phyloP scores from a whole-genome alignment of 176 grass and related monocot species.

The Eragrostis curvula region DNA sequence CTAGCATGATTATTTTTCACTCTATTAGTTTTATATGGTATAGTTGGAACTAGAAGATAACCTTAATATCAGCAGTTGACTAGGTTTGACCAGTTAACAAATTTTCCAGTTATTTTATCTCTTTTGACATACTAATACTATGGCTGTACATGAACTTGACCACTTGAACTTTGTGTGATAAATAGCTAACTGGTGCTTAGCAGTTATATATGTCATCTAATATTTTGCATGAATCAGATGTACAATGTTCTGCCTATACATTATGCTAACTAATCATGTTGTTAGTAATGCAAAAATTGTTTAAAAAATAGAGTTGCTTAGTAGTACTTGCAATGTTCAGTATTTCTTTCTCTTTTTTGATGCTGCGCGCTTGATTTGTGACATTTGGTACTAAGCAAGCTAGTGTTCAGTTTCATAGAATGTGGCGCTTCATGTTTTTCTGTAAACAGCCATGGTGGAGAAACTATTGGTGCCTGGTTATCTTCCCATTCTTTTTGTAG shows the following conservation, averaged over 20 bases:
- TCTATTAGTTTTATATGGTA: neutral
- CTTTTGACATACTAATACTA: neutral
- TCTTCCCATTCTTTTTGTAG: neutral
- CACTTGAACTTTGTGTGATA: neutral
- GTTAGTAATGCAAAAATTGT: neutral
- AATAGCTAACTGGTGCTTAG: neutral
- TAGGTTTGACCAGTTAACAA: neutral
- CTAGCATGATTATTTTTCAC: constrained; percentile 1
- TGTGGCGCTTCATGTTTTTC: neutral
- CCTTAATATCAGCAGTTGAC: neutral
- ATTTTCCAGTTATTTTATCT: constrained; percentile 16
- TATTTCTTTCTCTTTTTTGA: neutral
- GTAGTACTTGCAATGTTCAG: neutral
- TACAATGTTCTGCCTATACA: neutral
- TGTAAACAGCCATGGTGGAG: neutral
- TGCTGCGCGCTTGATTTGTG: neutral
- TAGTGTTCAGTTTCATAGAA: neutral
- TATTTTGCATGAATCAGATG: constrained; percentile 1
- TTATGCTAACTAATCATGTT: neutral
- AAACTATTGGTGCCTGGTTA: neutral
- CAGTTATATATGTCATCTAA: constrained; percentile 11
- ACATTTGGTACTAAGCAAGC: neutral
- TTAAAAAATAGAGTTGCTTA: neutral
- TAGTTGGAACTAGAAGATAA: neutral
- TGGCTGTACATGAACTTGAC: neutral